Base-by-base conservation (phyloP, 768 basidiomycete species). In the Leccinellum rugosiceps region DNA sequence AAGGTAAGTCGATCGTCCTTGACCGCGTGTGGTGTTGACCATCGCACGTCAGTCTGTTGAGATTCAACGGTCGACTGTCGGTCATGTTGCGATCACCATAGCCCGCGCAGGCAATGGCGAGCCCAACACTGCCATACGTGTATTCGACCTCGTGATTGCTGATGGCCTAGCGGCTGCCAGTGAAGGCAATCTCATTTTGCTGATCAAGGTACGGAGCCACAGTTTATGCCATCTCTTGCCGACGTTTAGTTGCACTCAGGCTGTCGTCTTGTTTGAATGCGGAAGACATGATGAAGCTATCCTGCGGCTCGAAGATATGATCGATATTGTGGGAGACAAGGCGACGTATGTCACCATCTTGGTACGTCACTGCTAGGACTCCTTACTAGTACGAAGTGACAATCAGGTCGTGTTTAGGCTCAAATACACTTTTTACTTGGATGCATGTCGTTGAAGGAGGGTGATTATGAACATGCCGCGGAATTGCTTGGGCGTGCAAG, bases 81-180 rank as follows among this genome's bases (percentile, higher is more conserved):
- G 53, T 31, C 28, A 65, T 34, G 43, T 65, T 10, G 63, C 63
- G 7, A 3, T n/a, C 1, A 50, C 59, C 4, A 43, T 65, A 2
- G 52, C 57, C 1, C 21, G 2, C 1, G 10, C 50, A 13, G 19
- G 52, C 1, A 38, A 46, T 19, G 63, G 52, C 7, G 52, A 62
- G 3, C 6, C 43, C 1, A 57, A 62, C 3, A 41, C 21, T 5
- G 63, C 32, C 6, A 47, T 53, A 26, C 26, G 47, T 17, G 6
- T n/a, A 13, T 58, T 64, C 25, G 60, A 65, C 32, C 60, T 62
- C 13, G 51, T 50, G 3, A 57, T 65, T 21, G 28, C 7, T 3
- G 26, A 57, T 0, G 21, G 31, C 11, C 28, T 23, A 11, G 2
- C 41, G 9, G 8, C 8, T 6, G 38, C 38, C 38, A 8, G 9